Conservation (phyloP, 2,329 filamentous ascomycete genomes). For the Sclerotinia sclerotiorum region DNA sequence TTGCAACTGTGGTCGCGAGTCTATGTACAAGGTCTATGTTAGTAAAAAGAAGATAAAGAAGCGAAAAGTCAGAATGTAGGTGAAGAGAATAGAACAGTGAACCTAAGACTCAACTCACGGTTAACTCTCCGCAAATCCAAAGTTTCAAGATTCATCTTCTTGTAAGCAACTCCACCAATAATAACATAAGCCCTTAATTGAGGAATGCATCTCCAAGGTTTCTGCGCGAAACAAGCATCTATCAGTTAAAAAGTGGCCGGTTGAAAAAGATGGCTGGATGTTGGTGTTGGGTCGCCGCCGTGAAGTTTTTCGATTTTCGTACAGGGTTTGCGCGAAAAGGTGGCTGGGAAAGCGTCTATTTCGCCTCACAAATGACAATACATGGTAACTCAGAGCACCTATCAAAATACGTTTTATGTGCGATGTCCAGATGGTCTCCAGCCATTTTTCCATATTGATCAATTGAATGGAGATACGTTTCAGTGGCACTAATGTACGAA, state of each 20-base stretch:
- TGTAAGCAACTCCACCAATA: slow-evolving; percentile 24
- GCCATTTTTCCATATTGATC: slow-evolving; percentile 23
- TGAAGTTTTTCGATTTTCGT: not conserved
- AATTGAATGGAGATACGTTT: slow-evolving; percentile 15
- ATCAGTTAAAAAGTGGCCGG: slow-evolving; percentile 20
- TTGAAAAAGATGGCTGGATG: slow-evolving; percentile 19
- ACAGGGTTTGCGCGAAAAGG: slow-evolving; percentile 17
- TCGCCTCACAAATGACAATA: slow-evolving; percentile 8
- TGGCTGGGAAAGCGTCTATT: slow-evolving; percentile 19
- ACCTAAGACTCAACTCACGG: slow-evolving; percentile 30
- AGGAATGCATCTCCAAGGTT: slow-evolving; percentile 36
- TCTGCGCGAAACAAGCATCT: slow-evolving; percentile 6
- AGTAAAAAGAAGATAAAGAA: slow-evolving; percentile 25
- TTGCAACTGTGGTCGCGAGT: slow-evolving; percentile 34
- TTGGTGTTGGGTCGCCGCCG: slow-evolving; percentile 17
- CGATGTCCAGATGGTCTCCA: slow-evolving; percentile 3
- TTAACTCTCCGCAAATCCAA: slow-evolving; percentile 32
- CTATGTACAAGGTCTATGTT: slow-evolving; percentile 28
- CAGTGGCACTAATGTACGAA: slow-evolving; percentile 9
- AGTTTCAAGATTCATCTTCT: slow-evolving; percentile 37
- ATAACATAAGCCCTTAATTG: slow-evolving; percentile 33
- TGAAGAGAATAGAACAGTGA: not conserved
- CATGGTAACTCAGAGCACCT: not conserved
- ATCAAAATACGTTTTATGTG: slow-evolving; percentile 1
- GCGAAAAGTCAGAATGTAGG: not conserved